Evolutionary conservation across 2,329 filamentous ascomycete species (phyloP).

Genomic region (Karstenula rhodostoma): DNA sequence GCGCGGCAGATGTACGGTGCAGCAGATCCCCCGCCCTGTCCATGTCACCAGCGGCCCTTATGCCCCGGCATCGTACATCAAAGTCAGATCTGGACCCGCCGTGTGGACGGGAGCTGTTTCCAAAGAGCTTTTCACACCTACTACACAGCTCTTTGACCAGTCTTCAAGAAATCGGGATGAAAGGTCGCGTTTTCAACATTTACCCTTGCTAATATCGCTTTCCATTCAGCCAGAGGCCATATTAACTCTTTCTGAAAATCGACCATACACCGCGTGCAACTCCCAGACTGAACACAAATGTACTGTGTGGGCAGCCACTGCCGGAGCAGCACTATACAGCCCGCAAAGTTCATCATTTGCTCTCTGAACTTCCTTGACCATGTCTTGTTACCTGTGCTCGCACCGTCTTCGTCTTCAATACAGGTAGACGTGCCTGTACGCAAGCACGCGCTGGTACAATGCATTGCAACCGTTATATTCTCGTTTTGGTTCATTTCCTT

Average conservation of each 20-base stretch:
- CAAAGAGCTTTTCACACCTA: neutral
- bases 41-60: neutral
- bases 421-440: neutral
- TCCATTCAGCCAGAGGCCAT: constrained; percentile 5
- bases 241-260: neutral
- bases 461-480: neutral
- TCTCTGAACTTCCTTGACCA: neutral
- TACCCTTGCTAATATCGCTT: neutral
- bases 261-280: neutral
- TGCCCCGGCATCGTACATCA: neutral
- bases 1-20: constrained; percentile 1
- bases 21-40: neutral
- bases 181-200: neutral
- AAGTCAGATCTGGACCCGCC: neutral
- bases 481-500: neutral
- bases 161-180: neutral
- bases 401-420: neutral
- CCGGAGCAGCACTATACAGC: neutral
- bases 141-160: neutral
- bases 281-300: neutral
- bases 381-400: neutral
- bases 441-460: neutral
- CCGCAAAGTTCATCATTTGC: neutral
- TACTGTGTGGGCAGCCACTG: neutral
- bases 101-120: neutral